phyloP scores from a whole-genome alignment of 148 eudicot genomes.

The Amaranthus cruentus region DNA sequence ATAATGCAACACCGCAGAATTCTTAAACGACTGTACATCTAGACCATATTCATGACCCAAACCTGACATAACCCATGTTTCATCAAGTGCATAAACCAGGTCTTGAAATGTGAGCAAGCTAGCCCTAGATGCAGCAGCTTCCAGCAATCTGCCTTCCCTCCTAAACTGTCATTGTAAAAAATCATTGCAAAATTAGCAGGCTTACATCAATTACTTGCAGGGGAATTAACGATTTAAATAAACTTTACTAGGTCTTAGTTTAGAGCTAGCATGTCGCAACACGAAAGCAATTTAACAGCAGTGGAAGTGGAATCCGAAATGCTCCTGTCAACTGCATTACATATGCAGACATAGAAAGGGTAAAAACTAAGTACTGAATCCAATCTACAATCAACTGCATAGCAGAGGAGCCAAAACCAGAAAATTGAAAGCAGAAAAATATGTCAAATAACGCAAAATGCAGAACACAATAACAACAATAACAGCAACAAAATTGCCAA shows the following conservation, averaged over 20 bases:
- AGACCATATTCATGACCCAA: constrained; percentile 80
- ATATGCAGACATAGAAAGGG: neutral
- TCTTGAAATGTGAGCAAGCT: constrained; percentile 69
- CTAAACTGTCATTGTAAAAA: constrained; percentile 28
- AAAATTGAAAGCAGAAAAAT: neutral
- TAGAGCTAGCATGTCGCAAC: neutral
- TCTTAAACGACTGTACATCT: constrained; percentile 38
- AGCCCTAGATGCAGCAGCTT: constrained; percentile 55
- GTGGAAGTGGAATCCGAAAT: neutral
- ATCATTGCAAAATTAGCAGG: constrained; percentile 10
- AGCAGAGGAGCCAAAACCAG: neutral
- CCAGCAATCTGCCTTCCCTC: constrained; percentile 28
- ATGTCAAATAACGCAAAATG: neutral
- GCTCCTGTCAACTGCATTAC: neutral
- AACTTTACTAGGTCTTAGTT: neutral
- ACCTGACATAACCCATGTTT: constrained; percentile 69
- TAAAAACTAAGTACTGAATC: neutral
- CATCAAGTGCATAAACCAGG: constrained; percentile 62
- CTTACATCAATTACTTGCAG: no score
- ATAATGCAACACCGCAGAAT: constrained; percentile 71
- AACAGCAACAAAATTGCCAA: no score
- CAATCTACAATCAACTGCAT: neutral
- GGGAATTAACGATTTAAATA: no score
- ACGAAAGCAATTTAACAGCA: neutral
- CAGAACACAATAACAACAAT: neutral